A percentile compares a stretch with the other conserved stretches of the same genome.
phyloP scores from a whole-genome alignment of 1,139 yeast species.

The Tardiomyces digboiensis region DNA sequence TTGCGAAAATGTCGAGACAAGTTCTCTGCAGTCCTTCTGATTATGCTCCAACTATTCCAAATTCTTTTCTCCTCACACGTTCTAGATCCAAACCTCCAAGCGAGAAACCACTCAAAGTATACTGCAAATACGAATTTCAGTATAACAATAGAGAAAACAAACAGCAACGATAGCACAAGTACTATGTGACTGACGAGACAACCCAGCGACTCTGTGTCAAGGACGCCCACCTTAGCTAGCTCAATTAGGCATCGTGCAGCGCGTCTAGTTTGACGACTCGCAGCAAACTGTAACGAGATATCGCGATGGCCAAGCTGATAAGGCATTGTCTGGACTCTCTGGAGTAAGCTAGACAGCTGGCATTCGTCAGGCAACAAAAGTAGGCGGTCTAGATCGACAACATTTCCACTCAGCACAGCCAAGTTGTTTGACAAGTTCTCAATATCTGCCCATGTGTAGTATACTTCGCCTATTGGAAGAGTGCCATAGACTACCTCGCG shows the following conservation, averaged over 20 bases:
- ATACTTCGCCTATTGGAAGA: slow-evolving; percentile 55
- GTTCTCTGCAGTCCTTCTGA: background rate
- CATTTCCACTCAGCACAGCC: slow-evolving; percentile 73
- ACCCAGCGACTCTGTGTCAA: background rate
- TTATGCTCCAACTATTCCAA: background rate
- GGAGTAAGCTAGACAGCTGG: background rate
- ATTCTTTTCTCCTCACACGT: background rate
- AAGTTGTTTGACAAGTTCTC: slow-evolving; percentile 50
- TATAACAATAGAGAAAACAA: background rate
- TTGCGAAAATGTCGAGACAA: background rate
- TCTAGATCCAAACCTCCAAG: background rate
- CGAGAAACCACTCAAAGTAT: background rate
- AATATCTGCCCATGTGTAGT: slow-evolving; percentile 75
- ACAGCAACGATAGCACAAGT: background rate
- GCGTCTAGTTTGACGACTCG: background rate
- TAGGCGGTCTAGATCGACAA: slow-evolving; percentile 63
- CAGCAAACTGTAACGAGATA: background rate
- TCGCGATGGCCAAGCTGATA: background rate
- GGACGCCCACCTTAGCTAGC: background rate
- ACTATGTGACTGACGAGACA: background rate
- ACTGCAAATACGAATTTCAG: background rate
- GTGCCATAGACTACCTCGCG: slow-evolving; percentile 51
- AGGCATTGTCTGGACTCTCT: background rate
- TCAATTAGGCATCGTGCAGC: background rate
- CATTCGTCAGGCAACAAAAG: slow-evolving; percentile 46